Conservation (phyloP, 306 rosid species). For the Cucumis cinereus region DNA sequence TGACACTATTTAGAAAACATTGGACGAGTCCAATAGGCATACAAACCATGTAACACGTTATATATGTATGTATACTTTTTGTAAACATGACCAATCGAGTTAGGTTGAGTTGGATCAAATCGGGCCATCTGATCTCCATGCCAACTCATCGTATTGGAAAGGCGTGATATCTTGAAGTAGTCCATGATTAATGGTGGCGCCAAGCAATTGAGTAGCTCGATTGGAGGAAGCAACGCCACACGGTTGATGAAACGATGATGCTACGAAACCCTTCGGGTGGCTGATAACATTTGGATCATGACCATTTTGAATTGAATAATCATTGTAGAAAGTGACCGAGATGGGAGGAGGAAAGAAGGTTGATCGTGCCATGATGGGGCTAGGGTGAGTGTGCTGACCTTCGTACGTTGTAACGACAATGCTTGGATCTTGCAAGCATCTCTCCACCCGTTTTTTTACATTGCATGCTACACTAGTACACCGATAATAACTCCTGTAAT, state of each 20-base stretch:
- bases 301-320: background rate
- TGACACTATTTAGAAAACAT: background rate
- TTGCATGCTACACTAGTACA: conserved; percentile 77
- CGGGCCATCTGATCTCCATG: background rate
- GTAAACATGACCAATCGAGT: background rate
- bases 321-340: conserved; percentile 10
- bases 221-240: background rate
- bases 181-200: conserved; percentile 15
- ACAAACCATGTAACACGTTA: background rate
- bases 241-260: conserved; percentile 19
- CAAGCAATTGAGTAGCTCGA: conserved; percentile 10
- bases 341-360: conserved; percentile 17
- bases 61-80: background rate
- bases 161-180: conserved; percentile 72
- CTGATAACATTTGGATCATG: background rate
- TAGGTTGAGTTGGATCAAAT: background rate
- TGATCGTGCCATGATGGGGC: conserved; percentile 56
- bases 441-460: conserved; percentile 88
- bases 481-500: conserved; percentile 79
- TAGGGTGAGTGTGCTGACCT: conserved; percentile 78
- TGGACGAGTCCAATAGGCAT: background rate
- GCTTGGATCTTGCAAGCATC: conserved; percentile 63
- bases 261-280: background rate
- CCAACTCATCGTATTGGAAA: conserved; percentile 30
- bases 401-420: conserved; percentile 84